A percentile compares a stretch with the other conserved stretches of the same genome.
phyloP scores from a whole-genome alignment of 2,329 filamentous ascomycete species.

The Reticulascus tulasneorum region DNA sequence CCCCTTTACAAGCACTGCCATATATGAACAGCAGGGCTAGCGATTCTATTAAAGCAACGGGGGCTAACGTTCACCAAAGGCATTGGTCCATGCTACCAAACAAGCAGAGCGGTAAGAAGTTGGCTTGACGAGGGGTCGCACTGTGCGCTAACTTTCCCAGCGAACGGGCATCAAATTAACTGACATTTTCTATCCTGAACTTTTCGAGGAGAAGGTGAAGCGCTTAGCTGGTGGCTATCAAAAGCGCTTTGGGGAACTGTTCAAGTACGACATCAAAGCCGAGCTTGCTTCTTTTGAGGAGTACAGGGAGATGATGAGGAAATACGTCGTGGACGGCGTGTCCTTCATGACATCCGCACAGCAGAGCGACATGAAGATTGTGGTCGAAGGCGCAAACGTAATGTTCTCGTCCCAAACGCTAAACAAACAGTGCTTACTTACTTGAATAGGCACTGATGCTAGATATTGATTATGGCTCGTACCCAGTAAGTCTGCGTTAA shows the following conservation, averaged over 20 bases:
- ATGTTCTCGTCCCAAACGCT: slow-evolving; percentile 6
- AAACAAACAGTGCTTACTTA: slow-evolving; percentile 42
- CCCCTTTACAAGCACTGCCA: slow-evolving; percentile 15
- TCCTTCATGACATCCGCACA: slow-evolving; percentile 61
- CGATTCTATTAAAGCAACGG: slow-evolving; percentile 16
- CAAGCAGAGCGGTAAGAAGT: slow-evolving; percentile 22
- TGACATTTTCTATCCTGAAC: slow-evolving; percentile 63
- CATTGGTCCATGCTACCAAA: slow-evolving; percentile 33
- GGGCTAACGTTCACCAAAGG: slow-evolving; percentile 23
- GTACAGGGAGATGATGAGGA: slow-evolving; percentile 7
- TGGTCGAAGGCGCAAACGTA: slow-evolving; percentile 64
- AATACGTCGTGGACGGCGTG: slow-evolving; percentile 63
- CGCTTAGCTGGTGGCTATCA: slow-evolving; percentile 58
- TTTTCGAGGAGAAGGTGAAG: slow-evolving; percentile 64
- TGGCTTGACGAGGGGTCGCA: slow-evolving; percentile 13
- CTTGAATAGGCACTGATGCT: slow-evolving; percentile 56
- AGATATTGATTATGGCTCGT: slow-evolving; percentile 53
- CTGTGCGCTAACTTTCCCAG: slow-evolving; percentile 18
- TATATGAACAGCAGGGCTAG: slow-evolving; percentile 13
- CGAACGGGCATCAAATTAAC: slow-evolving; percentile 62
- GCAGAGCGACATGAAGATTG: slow-evolving; percentile 52
- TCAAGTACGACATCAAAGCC: slow-evolving; percentile 64
- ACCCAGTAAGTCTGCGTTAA: slow-evolving; percentile 22
- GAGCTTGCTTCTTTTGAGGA: slow-evolving; percentile 45
- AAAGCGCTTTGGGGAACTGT: slow-evolving; percentile 64